Conservation (phyloP, 2,329 filamentous ascomycete species). For the Proliferodiscus dingleyae region DNA sequence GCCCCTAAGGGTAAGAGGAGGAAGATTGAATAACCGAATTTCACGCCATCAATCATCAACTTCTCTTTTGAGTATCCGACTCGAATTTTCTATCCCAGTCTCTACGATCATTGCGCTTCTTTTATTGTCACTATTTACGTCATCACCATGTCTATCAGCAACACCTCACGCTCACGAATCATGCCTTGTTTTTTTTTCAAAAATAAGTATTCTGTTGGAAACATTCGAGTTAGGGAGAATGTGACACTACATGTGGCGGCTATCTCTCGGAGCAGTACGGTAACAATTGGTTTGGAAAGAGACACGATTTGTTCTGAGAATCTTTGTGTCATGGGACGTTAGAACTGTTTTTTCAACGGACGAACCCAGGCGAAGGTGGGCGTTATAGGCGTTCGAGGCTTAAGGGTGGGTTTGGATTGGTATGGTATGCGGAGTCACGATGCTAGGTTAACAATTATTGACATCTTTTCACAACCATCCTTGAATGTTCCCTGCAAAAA, state of each 20-base stretch:
- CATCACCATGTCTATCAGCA: neutral
- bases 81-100: conserved; percentile 4
- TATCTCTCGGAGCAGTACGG: conserved; percentile 26
- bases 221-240: conserved; percentile 16
- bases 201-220: conserved; percentile 11
- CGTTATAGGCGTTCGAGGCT: conserved; percentile 17
- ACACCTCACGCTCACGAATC: conserved; percentile 22
- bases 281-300: conserved; percentile 11
- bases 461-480: too few species aligned
- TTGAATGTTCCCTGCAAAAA: too few species aligned
- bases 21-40: conserved; percentile 51
- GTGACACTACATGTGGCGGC: conserved; percentile 14
- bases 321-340: conserved; percentile 10
- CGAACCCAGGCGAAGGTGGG: conserved; percentile 7
- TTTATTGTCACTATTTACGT: conserved; percentile 9
- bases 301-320: conserved; percentile 17
- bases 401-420: conserved; percentile 14
- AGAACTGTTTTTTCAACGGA: conserved; percentile 5
- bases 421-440: conserved; percentile 16
- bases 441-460: conserved; percentile 22
- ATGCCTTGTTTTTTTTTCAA: conserved; percentile 27
- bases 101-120: conserved; percentile 1
- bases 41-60: conserved; percentile 1
- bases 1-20: conserved; percentile 90
- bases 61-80: conserved; percentile 1